Evolutionary conservation across 2,329 filamentous ascomycete genomes (phyloP).

Genomic region (Aspergillus uvarum): DNA sequence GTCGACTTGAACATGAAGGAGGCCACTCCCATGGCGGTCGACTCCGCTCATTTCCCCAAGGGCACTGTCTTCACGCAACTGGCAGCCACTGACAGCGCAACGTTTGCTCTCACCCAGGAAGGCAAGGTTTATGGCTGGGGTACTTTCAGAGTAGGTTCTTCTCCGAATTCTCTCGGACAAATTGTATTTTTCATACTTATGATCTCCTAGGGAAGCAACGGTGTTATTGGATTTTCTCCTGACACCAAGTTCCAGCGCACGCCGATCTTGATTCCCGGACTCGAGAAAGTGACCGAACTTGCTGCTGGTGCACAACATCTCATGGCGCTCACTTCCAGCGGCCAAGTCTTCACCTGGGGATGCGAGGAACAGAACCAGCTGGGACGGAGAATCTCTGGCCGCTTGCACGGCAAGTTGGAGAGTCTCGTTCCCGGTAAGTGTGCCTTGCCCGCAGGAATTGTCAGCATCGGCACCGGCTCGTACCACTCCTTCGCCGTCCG

Average conservation of each 20-base stretch:
- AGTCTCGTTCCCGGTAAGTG: slow-evolving; percentile 51
- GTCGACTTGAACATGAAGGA: slow-evolving; percentile 68
- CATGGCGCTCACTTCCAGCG: slow-evolving; percentile 64
- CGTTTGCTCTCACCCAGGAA: slow-evolving; percentile 72
- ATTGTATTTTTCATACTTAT: background rate
- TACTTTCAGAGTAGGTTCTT: slow-evolving; percentile 65
- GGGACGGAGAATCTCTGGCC: slow-evolving; percentile 62
- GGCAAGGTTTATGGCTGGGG: slow-evolving; percentile 82
- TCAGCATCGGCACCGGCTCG: slow-evolving; percentile 35
- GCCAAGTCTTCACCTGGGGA: slow-evolving; percentile 69
- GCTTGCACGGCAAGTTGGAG: slow-evolving; percentile 46
- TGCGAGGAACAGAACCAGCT: slow-evolving; percentile 70
- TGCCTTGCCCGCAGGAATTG: slow-evolving; percentile 53
- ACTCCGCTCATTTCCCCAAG: slow-evolving; percentile 54
- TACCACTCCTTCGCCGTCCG: slow-evolving; percentile 52
- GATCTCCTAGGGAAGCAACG: slow-evolving; percentile 50
- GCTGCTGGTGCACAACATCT: slow-evolving; percentile 70
- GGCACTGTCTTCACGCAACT: slow-evolving; percentile 66
- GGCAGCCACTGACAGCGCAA: slow-evolving; percentile 70
- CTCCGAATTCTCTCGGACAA: too few relatives aligned
- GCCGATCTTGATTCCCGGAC: slow-evolving; percentile 48
- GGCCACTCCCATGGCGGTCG: slow-evolving; percentile 63
- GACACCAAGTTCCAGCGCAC: slow-evolving; percentile 42
- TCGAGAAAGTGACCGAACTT: slow-evolving; percentile 66
- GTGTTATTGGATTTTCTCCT: slow-evolving; percentile 55